These are phyloP conservation scores for Sporothrix sp. DNA, from an alignment of 2,329 filamentous ascomycete species.

Conservation along the genomic window DNA sequence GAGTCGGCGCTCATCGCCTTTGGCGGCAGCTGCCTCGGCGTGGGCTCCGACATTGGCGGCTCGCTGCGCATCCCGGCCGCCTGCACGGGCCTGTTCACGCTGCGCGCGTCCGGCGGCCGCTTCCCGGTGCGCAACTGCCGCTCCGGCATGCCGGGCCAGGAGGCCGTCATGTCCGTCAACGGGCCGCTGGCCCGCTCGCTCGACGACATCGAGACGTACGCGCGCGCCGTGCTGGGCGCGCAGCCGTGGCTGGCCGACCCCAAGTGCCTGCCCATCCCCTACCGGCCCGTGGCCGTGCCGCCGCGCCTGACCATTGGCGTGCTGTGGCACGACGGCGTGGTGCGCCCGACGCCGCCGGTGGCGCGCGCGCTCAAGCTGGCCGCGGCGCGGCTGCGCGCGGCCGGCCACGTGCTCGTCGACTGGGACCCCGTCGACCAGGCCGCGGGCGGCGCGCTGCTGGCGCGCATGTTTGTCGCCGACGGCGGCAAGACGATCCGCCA, in stretches of 20 bases:
- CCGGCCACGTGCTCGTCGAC: constrained; percentile 43
- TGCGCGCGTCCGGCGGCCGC: constrained; percentile 47
- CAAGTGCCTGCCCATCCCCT: constrained; percentile 48
- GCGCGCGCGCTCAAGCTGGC: constrained; percentile 42
- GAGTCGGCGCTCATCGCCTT: constrained; percentile 55
- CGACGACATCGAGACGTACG: constrained; percentile 45
- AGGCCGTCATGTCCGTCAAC: constrained; percentile 54
- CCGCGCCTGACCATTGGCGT: constrained; percentile 45
- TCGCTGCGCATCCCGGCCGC: constrained; percentile 45
- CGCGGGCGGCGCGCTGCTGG: constrained; percentile 29
- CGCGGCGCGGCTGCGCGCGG: constrained; percentile 31
- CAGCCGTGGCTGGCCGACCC: constrained; percentile 49
- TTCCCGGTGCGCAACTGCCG: constrained; percentile 46
- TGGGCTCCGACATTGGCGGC: constrained; percentile 55
- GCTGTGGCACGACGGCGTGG: constrained; percentile 55
- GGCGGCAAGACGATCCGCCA: constrained; percentile 25
- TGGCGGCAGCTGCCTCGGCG: constrained; percentile 47
- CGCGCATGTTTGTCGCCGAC: constrained; percentile 40
- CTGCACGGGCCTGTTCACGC: constrained; percentile 47
- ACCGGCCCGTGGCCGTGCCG: constrained; percentile 19
- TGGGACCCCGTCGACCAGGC: constrained; percentile 37
- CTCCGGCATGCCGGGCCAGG: constrained; percentile 54
- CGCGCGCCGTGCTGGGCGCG: constrained; percentile 38
- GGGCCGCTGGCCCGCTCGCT: constrained; percentile 51
- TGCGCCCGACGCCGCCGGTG: constrained; percentile 57